Evolutionary conservation across 305 asterid genomes (phyloP).

Genomic region (Fraxinus xanthoxyloides): DNA sequence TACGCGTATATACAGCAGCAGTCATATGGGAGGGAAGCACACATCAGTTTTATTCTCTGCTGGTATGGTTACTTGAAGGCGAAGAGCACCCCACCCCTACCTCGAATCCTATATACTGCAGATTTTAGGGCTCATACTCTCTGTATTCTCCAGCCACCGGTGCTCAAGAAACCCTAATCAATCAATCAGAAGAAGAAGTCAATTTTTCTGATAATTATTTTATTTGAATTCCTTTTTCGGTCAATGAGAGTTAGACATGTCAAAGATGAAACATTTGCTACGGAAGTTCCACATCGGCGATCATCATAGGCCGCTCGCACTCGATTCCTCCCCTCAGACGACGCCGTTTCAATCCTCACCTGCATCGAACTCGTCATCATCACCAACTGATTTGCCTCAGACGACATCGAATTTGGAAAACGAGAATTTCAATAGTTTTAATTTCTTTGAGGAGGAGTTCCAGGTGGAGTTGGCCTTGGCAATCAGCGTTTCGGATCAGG

Average conservation of each 20-base stretch:
- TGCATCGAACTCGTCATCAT: slow-evolving; percentile 18
- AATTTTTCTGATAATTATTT: background rate
- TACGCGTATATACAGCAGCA: background rate
- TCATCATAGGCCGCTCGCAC: slow-evolving; percentile 24
- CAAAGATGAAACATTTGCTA: slow-evolving; percentile 70
- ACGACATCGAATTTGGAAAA: slow-evolving; percentile 12
- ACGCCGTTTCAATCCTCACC: slow-evolving; percentile 14
- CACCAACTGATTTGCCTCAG: background rate
- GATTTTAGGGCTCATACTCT: slow-evolving; percentile 20
- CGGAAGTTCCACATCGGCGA: slow-evolving; percentile 83
- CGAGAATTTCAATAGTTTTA: slow-evolving; percentile 28
- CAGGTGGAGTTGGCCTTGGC: slow-evolving; percentile 56
- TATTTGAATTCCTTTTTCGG: background rate
- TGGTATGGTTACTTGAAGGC: slow-evolving; percentile 28
- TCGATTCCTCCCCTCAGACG: slow-evolving; percentile 19
- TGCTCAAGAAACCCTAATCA: slow-evolving; percentile 26
- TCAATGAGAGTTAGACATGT: slow-evolving; percentile 9
- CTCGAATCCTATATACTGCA: slow-evolving; percentile 20
- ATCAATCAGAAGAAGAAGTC: slow-evolving; percentile 16
- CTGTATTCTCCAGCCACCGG: slow-evolving; percentile 35
- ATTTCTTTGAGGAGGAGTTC: slow-evolving; percentile 71
- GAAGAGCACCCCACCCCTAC: slow-evolving; percentile 21
- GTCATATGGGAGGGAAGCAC: slow-evolving; percentile 21
- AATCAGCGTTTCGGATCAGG: slow-evolving; percentile 55
- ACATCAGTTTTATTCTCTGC: slow-evolving; percentile 21